Evolutionary conservation across 2,329 filamentous ascomycete genomes (phyloP).

Genomic region (Stromatinia cepivora): DNA sequence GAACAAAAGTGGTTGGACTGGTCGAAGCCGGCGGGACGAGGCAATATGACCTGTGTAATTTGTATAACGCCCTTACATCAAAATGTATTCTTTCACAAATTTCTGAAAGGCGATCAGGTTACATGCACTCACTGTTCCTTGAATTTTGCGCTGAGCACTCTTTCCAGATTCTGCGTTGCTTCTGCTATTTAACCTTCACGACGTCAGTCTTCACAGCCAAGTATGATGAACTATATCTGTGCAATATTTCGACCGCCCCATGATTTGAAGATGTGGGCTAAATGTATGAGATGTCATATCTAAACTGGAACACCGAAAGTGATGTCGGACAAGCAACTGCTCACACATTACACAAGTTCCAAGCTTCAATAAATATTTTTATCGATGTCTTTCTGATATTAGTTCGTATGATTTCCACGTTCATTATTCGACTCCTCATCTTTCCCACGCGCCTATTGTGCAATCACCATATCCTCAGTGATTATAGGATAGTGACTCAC

Average conservation of each 20-base stretch:
- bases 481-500: not conserved
- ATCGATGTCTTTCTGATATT: not conserved
- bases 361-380: not conserved
- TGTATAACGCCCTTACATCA: conserved; percentile 10
- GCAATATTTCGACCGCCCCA: not conserved
- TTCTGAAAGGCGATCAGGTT: not conserved
- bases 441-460: not conserved
- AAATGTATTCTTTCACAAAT: not conserved
- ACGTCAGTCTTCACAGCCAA: not conserved
- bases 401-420: not conserved
- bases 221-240: not conserved
- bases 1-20: not conserved
- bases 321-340: not conserved
- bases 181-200: not conserved
- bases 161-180: not conserved
- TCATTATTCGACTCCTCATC: not conserved
- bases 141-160: not conserved
- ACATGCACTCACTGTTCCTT: not conserved
- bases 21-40: not conserved
- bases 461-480: not conserved
- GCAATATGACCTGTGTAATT: conserved; percentile 1
- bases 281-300: not conserved
- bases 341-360: not conserved
- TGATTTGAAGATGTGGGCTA: not conserved
- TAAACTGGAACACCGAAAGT: not conserved